Percentiles rank a stretch among this genome's conserved stretches.
phyloP scores from a whole-genome alignment of 2,329 filamentous ascomycete genomes.

The Arthrobotrys entomopaga region DNA sequence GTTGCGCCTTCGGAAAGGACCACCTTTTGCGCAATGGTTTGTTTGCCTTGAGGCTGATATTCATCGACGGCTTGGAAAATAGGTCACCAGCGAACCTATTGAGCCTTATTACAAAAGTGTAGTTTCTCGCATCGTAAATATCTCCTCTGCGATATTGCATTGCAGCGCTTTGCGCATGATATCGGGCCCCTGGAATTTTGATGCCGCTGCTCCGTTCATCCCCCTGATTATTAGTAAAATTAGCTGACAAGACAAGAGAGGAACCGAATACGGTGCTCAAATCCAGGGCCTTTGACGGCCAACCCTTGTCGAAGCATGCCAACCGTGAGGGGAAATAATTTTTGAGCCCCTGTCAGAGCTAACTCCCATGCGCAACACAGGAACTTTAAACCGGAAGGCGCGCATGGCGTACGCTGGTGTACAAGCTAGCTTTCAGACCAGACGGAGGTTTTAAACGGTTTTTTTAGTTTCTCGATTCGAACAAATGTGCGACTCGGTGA shows the following conservation, averaged over 20 bases:
- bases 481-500: background rate
- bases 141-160: conserved; percentile 24
- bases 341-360: conserved; percentile 29
- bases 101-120: conserved; percentile 35
- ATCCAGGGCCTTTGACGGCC: conserved; percentile 22
- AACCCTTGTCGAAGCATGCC: conserved; percentile 27
- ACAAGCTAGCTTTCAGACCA: background rate
- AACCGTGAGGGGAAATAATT: conserved; percentile 19
- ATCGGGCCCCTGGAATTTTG: conserved; percentile 5
- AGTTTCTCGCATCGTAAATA: conserved; percentile 1
- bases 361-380: conserved; percentile 19
- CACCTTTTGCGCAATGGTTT: conserved; percentile 36
- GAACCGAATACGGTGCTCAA: conserved; percentile 39
- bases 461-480: background rate
- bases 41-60: conserved; percentile 40
- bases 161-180: background rate
- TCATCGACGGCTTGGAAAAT: conserved; percentile 7
- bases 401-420: background rate
- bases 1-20: conserved; percentile 39
- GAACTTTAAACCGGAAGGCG: background rate
- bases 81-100: conserved; percentile 16
- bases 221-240: conserved; percentile 49
- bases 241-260: conserved; percentile 15
- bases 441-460: conserved; percentile 3
- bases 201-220: conserved; percentile 22